Evolutionary conservation across 1,284 basidiomycete genomes (phyloP).

Genomic region (Gastroboletus turbinatus): DNA sequence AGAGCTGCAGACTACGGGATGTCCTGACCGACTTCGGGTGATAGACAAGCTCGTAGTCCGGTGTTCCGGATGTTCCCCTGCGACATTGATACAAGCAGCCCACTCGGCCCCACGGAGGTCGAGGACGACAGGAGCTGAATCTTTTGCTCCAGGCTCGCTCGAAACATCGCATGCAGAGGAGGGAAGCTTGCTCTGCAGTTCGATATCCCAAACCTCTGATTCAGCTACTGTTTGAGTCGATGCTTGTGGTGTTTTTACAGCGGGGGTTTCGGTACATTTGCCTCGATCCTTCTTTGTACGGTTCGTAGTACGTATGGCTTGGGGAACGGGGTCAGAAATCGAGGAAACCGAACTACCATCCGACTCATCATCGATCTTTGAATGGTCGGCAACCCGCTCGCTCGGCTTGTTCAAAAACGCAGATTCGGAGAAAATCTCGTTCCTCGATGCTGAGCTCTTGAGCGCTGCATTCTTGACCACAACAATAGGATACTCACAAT

Average conservation of each 20-base stretch:
- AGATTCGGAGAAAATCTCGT: constrained; percentile 49
- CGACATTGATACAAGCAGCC: constrained; percentile 14
- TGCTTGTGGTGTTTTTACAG: not conserved
- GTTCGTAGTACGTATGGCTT: constrained; percentile 2
- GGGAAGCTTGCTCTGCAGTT: constrained; percentile 40
- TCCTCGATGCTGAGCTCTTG: constrained; percentile 16
- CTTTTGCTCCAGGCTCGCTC: constrained; percentile 9
- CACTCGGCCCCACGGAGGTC: constrained; percentile 24
- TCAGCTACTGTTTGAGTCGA: constrained; percentile 15
- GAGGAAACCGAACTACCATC: constrained; percentile 7
- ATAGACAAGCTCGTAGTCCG: not conserved
- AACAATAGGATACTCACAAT: constrained; percentile 12
- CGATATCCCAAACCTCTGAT: constrained; percentile 70
- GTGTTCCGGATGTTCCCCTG: not conserved
- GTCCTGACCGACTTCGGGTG: not conserved
- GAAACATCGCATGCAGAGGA: constrained; percentile 16
- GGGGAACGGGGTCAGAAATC: not conserved
- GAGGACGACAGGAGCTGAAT: constrained; percentile 21
- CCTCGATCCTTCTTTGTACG: constrained; percentile 1
- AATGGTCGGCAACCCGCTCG: constrained; percentile 5
- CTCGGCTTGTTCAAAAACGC: constrained; percentile 44
- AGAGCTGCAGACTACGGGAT: not conserved
- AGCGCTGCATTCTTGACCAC: not conserved
- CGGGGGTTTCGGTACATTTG: not conserved
- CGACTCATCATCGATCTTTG: constrained; percentile 4